Percentiles rank a stretch among this genome's conserved stretches.
Conservation (phyloP, 306 rosid species). For the Pueraria montana region DNA sequence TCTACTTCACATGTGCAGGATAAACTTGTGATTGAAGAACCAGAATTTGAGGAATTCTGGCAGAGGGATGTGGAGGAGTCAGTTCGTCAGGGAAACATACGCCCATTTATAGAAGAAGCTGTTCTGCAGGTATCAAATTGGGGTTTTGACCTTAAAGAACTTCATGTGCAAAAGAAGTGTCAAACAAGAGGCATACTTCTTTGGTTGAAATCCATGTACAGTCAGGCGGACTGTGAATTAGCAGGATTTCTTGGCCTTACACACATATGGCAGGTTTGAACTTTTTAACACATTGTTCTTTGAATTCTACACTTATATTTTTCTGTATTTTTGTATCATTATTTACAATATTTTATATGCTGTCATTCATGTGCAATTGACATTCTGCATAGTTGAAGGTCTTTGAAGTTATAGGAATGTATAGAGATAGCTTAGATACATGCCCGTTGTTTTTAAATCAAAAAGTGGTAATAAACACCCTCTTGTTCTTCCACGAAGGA, state of each 20-base stretch:
- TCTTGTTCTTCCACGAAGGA: background rate
- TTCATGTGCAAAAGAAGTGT: slow-evolving; percentile 81
- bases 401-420: slow-evolving; percentile 17
- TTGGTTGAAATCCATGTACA: slow-evolving; percentile 85
- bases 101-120: slow-evolving; percentile 88
- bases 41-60: slow-evolving; percentile 71
- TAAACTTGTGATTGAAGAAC: slow-evolving; percentile 74
- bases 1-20: slow-evolving; percentile 64
- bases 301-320: slow-evolving; percentile 9
- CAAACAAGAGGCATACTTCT: slow-evolving; percentile 73
- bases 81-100: slow-evolving; percentile 73
- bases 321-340: background rate
- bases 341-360: background rate
- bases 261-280: slow-evolving; percentile 94
- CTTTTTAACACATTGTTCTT: slow-evolving; percentile 26
- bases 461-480: background rate
- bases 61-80: slow-evolving; percentile 93
- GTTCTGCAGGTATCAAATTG: slow-evolving; percentile 82
- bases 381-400: background rate
- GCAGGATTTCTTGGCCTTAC: slow-evolving; percentile 87
- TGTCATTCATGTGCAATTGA: background rate
- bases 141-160: slow-evolving; percentile 85
- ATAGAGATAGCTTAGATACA: background rate
- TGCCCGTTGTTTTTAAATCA: background rate
- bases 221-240: slow-evolving; percentile 82